phyloP scores from a whole-genome alignment of 768 basidiomycete species.

The Hericium rajendrae region DNA sequence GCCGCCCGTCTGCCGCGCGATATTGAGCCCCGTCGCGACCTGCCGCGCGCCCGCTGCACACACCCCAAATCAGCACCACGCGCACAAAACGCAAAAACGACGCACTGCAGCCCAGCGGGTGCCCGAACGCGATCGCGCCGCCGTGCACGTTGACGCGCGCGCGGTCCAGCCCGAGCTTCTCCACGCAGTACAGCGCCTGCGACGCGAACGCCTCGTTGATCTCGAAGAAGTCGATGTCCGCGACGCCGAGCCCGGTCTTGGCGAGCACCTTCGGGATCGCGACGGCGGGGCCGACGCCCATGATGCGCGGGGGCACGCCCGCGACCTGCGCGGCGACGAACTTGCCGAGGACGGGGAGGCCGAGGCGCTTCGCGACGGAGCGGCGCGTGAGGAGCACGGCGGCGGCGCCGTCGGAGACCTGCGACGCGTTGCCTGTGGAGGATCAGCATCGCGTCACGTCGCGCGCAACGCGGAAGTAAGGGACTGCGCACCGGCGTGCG shows the following conservation, averaged over 20 bases:
- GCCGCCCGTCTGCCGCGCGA: slow-evolving; percentile 66
- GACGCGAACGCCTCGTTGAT: slow-evolving; percentile 90
- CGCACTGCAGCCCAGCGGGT: slow-evolving; percentile 79
- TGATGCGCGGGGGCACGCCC: slow-evolving; percentile 80
- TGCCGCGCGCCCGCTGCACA: slow-evolving; percentile 70
- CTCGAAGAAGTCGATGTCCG: slow-evolving; percentile 85
- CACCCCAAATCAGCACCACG: background rate
- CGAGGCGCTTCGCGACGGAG: slow-evolving; percentile 69
- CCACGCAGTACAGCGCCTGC: slow-evolving; percentile 66
- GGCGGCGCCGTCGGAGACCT: slow-evolving; percentile 88
- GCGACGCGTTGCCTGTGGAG: slow-evolving; percentile 62
- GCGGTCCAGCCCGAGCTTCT: slow-evolving; percentile 58
- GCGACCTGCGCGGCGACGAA: slow-evolving; percentile 60
- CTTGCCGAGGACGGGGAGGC: slow-evolving; percentile 83
- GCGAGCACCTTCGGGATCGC: slow-evolving; percentile 73
- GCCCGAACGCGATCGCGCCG: slow-evolving; percentile 84
- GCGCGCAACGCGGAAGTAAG: background rate
- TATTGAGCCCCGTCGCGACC: slow-evolving; percentile 74
- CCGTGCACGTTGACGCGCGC: slow-evolving; percentile 83
- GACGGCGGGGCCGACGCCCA: slow-evolving; percentile 87
- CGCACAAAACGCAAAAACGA: slow-evolving; percentile 15
- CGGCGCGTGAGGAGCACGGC: slow-evolving; percentile 80
- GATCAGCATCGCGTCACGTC: background rate
- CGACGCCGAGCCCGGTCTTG: slow-evolving; percentile 49
- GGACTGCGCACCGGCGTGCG: slow-evolving; percentile 50